A percentile compares a stretch with the other conserved stretches of the same genome.
phyloP scores from a whole-genome alignment of 2,329 filamentous ascomycete species.

The Cadophora malorum region DNA sequence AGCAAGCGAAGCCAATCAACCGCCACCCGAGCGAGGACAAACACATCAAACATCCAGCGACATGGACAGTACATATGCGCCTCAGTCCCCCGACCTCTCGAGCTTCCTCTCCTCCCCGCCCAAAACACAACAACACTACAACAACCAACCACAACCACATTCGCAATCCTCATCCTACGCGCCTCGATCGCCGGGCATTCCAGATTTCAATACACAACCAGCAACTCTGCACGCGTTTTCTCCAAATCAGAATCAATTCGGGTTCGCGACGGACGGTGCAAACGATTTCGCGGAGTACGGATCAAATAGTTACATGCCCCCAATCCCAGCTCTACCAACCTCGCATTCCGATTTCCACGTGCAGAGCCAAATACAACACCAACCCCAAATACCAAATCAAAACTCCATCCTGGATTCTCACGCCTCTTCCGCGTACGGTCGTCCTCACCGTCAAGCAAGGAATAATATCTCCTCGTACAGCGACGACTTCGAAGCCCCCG shows the following conservation, averaged over 20 bases:
- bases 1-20: constrained; percentile 12
- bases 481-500: constrained; percentile 20
- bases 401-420: constrained; percentile 21
- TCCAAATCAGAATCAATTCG: constrained; percentile 26
- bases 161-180: constrained; percentile 34
- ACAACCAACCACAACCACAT: constrained; percentile 29
- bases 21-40: background rate
- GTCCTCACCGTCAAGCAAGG: constrained; percentile 18
- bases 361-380: constrained; percentile 26
- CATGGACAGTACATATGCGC: constrained; percentile 44
- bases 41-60: constrained; percentile 33
- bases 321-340: constrained; percentile 41
- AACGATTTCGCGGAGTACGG: constrained; percentile 32
- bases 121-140: constrained; percentile 37
- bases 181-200: constrained; percentile 41
- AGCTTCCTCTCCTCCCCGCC: constrained; percentile 40
- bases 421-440: constrained; percentile 13
- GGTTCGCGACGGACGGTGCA: constrained; percentile 25
- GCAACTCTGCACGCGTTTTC: constrained; percentile 24
- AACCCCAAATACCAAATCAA: constrained; percentile 31
- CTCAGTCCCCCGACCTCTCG: constrained; percentile 46
- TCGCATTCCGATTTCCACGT: constrained; percentile 35
- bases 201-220: constrained; percentile 32
- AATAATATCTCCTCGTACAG: constrained; percentile 22
- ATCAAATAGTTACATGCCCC: constrained; percentile 39